A percentile compares a stretch with the other conserved stretches of the same genome.
These are phyloP conservation scores for Capronia americana DNA, from an alignment of 2,329 filamentous ascomycete species.

Conservation along the genomic window DNA sequence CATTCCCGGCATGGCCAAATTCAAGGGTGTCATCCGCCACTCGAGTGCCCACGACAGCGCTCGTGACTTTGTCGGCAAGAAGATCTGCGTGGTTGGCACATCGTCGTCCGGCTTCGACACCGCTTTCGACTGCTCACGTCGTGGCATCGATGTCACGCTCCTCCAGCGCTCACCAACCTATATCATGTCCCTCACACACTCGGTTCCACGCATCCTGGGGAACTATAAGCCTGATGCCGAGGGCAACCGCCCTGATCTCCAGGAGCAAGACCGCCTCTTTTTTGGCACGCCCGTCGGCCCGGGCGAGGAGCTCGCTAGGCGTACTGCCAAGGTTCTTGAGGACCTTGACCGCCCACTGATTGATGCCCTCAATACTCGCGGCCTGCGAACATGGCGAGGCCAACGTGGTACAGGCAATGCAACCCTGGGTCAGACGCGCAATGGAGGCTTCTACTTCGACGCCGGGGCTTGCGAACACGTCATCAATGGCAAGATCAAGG, in stretches of 20 bases:
- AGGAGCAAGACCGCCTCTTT: slow-evolving; percentile 27
- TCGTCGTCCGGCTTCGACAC: slow-evolving; percentile 44
- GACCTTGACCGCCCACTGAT: slow-evolving; percentile 40
- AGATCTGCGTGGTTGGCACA: slow-evolving; percentile 43
- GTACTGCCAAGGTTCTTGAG: slow-evolving; percentile 38
- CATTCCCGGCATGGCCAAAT: slow-evolving; percentile 43
- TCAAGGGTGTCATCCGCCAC: slow-evolving; percentile 40
- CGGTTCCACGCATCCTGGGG: slow-evolving; percentile 42
- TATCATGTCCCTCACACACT: slow-evolving; percentile 42
- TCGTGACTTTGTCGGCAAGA: slow-evolving; percentile 43
- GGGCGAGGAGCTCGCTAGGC: slow-evolving; percentile 35
- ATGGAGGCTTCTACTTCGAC: slow-evolving; percentile 45
- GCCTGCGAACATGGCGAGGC: slow-evolving; percentile 45
- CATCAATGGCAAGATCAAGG: slow-evolving; percentile 43
- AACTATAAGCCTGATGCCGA: slow-evolving; percentile 34
- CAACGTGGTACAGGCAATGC: slow-evolving; percentile 45
- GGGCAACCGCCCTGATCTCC: slow-evolving; percentile 19
- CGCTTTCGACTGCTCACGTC: slow-evolving; percentile 40
- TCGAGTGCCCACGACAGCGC: slow-evolving; percentile 38
- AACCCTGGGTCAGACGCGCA: slow-evolving; percentile 43
- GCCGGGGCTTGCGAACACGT: slow-evolving; percentile 44
- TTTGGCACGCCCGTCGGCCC: slow-evolving; percentile 22
- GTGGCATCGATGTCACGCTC: slow-evolving; percentile 42
- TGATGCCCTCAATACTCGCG: slow-evolving; percentile 40
- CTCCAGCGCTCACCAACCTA: slow-evolving; percentile 45